Evolutionary conservation across 768 basidiomycete species (phyloP), one percentile per base, ranked within the genome.

Genomic region (Hirschioporus abietinus): DNA sequence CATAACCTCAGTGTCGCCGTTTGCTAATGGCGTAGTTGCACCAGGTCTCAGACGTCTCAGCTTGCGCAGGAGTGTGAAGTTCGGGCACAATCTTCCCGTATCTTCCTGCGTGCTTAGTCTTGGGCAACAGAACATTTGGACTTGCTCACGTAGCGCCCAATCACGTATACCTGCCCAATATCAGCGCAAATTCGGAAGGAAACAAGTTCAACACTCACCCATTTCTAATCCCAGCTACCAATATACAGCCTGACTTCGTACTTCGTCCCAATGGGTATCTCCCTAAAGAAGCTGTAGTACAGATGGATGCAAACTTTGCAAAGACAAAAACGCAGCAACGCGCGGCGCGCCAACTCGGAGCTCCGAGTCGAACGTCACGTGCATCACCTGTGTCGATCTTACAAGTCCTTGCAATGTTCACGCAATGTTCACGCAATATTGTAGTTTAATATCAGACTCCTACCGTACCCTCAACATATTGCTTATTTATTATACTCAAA

Each of bases 201-300:
- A 23, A 3, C 61, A 58, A 18, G 42, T 4, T 24, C 17, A 42
- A 8, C 20, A 76, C 85, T 60, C 70, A 89, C 90, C 91, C 91
- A 92, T 84, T 93, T 93, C 35, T 87, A 77, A 64, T 91, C 90
- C 91, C 91, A 93, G 6, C 82, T 77, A 15, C 78, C 87, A 1
- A 91, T 75, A 25, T 74, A 79, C 12, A 84, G 72, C 57, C 86
- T 79, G 10, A 92, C 80, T 75, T 92, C 88, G 69, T 89, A 92
- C 0, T 76, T 74, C 9, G 81, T 72, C 7, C 90, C 75, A 64
- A 88, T 85, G 0, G 88, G 83, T 25, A 93, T 90, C 75, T 93
- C 91, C 18, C 83, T 83, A 59, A 91, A 76, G 74, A 89, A 92
- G 68, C 83, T 79, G 72, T 83, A 90, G 72, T 91, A 85, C 0